Conservation (phyloP, 768 basidiomycete species). For the Lactarius evosmus region DNA sequence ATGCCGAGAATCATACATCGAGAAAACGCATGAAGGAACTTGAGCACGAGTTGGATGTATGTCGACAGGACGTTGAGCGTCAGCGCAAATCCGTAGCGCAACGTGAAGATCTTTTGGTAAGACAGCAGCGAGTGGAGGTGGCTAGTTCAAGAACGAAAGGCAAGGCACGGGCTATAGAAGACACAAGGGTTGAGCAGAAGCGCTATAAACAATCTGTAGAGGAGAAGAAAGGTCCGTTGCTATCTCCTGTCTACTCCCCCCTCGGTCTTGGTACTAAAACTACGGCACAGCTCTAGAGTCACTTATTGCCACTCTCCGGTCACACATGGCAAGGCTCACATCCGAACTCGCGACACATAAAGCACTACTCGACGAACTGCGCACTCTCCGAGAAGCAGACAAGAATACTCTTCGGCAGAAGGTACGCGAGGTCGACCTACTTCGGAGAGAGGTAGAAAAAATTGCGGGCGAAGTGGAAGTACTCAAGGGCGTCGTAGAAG, state of each 20-base stretch:
- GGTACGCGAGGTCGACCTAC: constrained; percentile 59
- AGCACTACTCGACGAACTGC: constrained; percentile 62
- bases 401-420: constrained; percentile 55
- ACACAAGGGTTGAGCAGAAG: constrained; percentile 30
- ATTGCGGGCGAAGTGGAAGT: constrained; percentile 84
- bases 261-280: background rate
- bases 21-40: constrained; percentile 81
- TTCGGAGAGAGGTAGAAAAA: constrained; percentile 74
- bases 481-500: constrained; percentile 81
- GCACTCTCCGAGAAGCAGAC: constrained; percentile 61
- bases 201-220: constrained; percentile 77
- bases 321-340: constrained; percentile 75
- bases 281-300: constrained; percentile 66
- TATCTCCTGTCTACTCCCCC: background rate
- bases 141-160: constrained; percentile 38
- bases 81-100: constrained; percentile 66
- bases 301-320: constrained; percentile 66
- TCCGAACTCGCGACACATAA: constrained; percentile 77
- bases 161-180: constrained; percentile 33
- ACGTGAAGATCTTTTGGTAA: constrained; percentile 46
- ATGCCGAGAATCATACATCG: constrained; percentile 79
- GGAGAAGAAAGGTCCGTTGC: constrained; percentile 75
- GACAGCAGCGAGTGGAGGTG: constrained; percentile 28
- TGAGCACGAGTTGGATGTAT: constrained; percentile 80
- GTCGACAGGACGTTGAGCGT: constrained; percentile 70